Base-by-base conservation (phyloP, 352 stramenopile species). In the Pythium dissotocum region DNA sequence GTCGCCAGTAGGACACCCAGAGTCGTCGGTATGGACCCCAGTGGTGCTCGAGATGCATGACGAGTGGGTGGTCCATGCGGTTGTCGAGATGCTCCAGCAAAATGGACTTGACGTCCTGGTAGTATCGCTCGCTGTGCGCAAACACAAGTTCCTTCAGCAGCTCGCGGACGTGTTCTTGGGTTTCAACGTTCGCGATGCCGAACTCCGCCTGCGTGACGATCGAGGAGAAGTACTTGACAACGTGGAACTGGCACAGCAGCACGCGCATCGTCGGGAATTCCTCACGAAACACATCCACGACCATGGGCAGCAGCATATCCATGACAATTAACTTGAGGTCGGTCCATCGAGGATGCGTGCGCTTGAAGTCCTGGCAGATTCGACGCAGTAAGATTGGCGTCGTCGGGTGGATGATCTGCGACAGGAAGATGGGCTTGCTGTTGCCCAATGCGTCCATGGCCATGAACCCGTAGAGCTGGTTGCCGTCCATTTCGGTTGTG, bases 361-460 rank as follows among this genome's bases (percentile, higher is more conserved):
- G 80, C 67, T 91, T 91, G 48, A 91, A 90, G 61, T 91, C 83
- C 32, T 85, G 79, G 48, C 81, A 90, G 32, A 89, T 84, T 49
- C 83, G 79, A 51, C 73, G 81, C 9, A 91, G 65, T 35, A 91
- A 53, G 38, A 79, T 77, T 21, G 71, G 63, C 7, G 78, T 83
- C 38, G 77, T 79, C 16, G 67, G 67, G 66, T 84, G 70, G 46
- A 79, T 75, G 28, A 83, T 85, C 40, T 82, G 79, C 12, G 73
- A 72, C 2, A 91, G 30, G 59, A 89, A 91, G 35, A 89, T 78
- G 3, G 83, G 83, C 46, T 87, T 89, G 40, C 75, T 75, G 44
- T 91, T 89, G 14, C 83, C 83, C 18, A 91, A 57, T 5, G 79
- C 77, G 61, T 91, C 81, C 81, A 91, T 90, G n/a, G 70, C 73